Base-by-base conservation (phyloP, 371 early-diverging fungal species). In the Amoeboaphelidium protococcarum region DNA sequence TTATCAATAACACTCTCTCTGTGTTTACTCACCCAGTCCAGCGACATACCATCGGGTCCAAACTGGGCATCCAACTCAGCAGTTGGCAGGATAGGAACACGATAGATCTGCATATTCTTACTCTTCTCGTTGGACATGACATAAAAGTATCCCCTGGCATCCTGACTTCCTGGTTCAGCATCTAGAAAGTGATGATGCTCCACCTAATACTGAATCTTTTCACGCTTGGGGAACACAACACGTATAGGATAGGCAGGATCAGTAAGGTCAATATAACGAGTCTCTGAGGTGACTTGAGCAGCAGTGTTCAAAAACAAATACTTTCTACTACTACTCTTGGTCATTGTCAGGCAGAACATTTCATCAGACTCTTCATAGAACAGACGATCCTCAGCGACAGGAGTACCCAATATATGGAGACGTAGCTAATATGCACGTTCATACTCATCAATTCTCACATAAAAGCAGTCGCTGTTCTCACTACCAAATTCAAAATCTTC, bases 271-370 rank as follows among this genome's bases (percentile, higher is more conserved):
- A 73, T 50, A 49, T 54, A 65, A n/a, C 64, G 40, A 0, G 64
- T 68, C 51, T 73, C 74, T 24, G 67, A 64, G 3, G 73, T 69
- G 25, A 70, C 56, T 46, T 71, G 71, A 0, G 69, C 71, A 10
- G 61, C 46, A 16, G 65, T 47, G 44, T 64, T 61, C 43, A 73
- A 49, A 25, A 72, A 45, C 37, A 73, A 58, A 52, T 60, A 71
- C 44, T 56, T 53, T 25, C 60, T 59, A 27, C 66, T 58, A 43
- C 59, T 58, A 0, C 62, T 57, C 44, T 66, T 71, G 24, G 63
- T 62, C 47, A 73, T 26, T 1, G 67, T 57, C 23, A 73, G 26
- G 42, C 53, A 69, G 40, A 66, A 73, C 69, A 69, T 72, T 49
- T 68, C 67, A 54, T 73, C 74, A 12, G 41, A 44, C 45, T 73